Evolutionary conservation across 257 asterid genomes (phyloP), one percentile per base, ranked within the genome.

Genomic region (Capsicum chinense): DNA sequence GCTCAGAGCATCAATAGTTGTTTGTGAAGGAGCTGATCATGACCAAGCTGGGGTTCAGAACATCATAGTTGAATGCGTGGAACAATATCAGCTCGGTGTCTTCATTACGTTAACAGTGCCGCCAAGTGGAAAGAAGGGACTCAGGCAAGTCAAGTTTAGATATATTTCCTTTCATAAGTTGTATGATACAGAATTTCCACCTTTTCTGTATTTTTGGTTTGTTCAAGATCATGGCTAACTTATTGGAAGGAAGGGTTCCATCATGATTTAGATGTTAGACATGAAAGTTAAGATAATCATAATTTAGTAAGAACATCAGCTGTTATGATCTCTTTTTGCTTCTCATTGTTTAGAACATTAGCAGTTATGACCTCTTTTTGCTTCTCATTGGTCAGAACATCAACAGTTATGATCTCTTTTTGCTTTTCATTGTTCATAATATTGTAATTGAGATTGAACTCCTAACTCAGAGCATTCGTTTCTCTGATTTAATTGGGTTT

Each of bases 91-190:
- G 57, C 85, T 86, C 6, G 89, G 93, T 17, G 84, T 88, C 56
- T 88, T 87, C 79, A 39, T 90, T 17, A 88, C 85, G 62, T 71
- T 87, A 19, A 50, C 83, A 48, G 35, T 60, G 19, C 71, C 76
- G 33, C 87, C 89, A 52, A 85, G 71, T 79, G 90, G 90, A 15
- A 86, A 85, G 83, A 87, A 69, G 44, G 88, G 67, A 79, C 89
- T 88, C 83, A 81, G 73, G 85, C 70, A 88, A 58, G 86, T 86
- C 37, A 83, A 86, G 80, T 90, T 90, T 88, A 90, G 93, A 90
- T 90, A 87, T 79, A 33, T 56, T 62, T 79, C 39, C 48, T 66
- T 64, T 26, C 71, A 10, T 11, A 11, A 48, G 56, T 76, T 47
- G 13, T 35, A 50, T 70, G 11, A 47, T 60, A 26, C 42, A 79